Percentiles rank a stretch among this genome's conserved stretches.
Conservation (phyloP, 2,329 filamentous ascomycete species). For the Colletotrichum horii region DNA sequence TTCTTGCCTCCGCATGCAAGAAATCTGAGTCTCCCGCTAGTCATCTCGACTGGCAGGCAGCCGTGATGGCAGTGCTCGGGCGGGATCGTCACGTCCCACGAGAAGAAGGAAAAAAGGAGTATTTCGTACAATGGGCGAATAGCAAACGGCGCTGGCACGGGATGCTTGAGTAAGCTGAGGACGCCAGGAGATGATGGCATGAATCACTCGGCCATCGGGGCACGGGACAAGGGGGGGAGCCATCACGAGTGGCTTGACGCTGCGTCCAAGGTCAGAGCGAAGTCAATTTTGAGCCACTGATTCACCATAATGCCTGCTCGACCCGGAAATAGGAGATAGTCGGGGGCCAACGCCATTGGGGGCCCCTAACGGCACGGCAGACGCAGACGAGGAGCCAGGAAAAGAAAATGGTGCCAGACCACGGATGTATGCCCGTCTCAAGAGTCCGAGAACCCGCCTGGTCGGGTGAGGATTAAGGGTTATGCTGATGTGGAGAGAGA, state of each 20-base stretch:
- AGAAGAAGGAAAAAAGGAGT: not conserved
- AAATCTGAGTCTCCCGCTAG: not conserved
- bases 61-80: not conserved
- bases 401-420: not conserved
- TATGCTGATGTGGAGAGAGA: not conserved
- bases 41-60: not conserved
- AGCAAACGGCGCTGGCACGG: not conserved
- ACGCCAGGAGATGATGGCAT: not conserved
- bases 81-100: not conserved
- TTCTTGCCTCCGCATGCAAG: not conserved
- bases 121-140: not conserved
- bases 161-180: not conserved
- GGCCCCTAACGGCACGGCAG: not conserved
- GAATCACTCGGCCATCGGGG: not conserved
- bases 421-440: not conserved
- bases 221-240: not conserved
- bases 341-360: not conserved
- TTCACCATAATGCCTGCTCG: not conserved
- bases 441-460: not conserved
- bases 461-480: not conserved
- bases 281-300: not conserved
- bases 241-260: not conserved
- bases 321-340: not conserved
- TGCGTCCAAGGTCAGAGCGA: not conserved
- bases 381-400: not conserved